Conservation (phyloP, 768 basidiomycete species). For the Podaxis sp. region DNA sequence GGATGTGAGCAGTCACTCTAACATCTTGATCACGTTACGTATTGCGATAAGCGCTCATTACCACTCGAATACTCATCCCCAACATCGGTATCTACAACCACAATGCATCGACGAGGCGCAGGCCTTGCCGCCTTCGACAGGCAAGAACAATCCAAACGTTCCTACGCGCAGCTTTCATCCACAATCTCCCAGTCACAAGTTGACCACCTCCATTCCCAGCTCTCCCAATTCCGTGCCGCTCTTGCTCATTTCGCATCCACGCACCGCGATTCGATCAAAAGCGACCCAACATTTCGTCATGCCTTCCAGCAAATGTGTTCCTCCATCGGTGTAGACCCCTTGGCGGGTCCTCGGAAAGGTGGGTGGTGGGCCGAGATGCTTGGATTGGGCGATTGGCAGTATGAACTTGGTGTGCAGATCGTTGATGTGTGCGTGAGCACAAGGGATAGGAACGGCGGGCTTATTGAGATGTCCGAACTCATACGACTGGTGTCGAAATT, state of each 20-base stretch:
- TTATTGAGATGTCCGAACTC: slow-evolving; percentile 87
- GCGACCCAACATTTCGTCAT: slow-evolving; percentile 83
- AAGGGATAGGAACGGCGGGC: slow-evolving; percentile 84
- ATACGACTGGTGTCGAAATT: slow-evolving; percentile 74
- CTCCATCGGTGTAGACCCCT: slow-evolving; percentile 90
- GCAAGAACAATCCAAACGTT: slow-evolving; percentile 76
- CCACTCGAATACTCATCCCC: too few relatives aligned
- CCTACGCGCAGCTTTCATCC: slow-evolving; percentile 78
- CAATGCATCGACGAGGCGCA: slow-evolving; percentile 77
- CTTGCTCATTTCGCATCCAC: slow-evolving; percentile 76
- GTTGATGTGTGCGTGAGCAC: slow-evolving; percentile 90
- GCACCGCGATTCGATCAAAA: slow-evolving; percentile 80
- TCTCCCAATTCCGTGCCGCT: slow-evolving; percentile 78
- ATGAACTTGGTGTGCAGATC: slow-evolving; percentile 93
- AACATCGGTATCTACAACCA: neutral
- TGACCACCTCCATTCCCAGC: slow-evolving; percentile 73
- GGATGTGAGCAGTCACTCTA: too few relatives aligned
- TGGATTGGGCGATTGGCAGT: slow-evolving; percentile 90
- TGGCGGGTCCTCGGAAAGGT: slow-evolving; percentile 79
- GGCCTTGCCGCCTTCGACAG: slow-evolving; percentile 88
- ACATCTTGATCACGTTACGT: too few relatives aligned
- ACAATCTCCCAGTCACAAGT: slow-evolving; percentile 75
- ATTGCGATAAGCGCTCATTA: too few relatives aligned
- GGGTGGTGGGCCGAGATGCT: slow-evolving; percentile 93
- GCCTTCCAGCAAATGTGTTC: slow-evolving; percentile 96